These are phyloP conservation scores for Penicillium subrubescens DNA, from an alignment of 495 filamentous ascomycete species.

Conservation along the genomic window DNA sequence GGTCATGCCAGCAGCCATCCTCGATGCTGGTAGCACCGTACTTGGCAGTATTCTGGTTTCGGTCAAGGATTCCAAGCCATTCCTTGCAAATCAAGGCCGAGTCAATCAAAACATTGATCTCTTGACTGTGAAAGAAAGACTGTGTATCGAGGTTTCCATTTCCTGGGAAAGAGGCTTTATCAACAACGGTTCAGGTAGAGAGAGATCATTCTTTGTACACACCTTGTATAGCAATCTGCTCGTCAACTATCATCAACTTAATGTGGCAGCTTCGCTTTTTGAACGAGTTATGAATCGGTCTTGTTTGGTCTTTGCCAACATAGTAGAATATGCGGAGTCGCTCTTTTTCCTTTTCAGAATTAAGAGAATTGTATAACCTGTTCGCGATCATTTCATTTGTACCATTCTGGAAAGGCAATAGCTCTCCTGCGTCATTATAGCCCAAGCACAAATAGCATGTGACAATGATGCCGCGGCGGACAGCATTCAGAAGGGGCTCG, in stretches of 20 bases:
- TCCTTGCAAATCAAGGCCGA: conserved; percentile 56
- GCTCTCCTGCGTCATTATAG: conserved; percentile 77
- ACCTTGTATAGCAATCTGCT: conserved; percentile 62
- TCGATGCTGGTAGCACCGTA: conserved; percentile 59
- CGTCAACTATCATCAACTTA: conserved; percentile 76
- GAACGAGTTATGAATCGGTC: conserved; percentile 61
- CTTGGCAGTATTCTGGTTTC: conserved; percentile 70
- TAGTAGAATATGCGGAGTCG: conserved; percentile 65
- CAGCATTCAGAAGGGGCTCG: conserved; percentile 61
- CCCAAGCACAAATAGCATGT: conserved; percentile 72
- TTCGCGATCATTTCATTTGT: conserved; percentile 72
- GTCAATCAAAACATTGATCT: conserved; percentile 75
- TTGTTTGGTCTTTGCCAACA: conserved; percentile 69
- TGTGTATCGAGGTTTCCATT: conserved; percentile 85
- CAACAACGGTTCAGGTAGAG: not conserved
- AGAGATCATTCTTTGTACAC: not conserved
- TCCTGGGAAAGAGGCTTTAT: conserved; percentile 34
- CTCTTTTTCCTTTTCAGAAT: conserved; percentile 42
- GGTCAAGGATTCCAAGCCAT: conserved; percentile 63
- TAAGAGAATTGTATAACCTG: conserved; percentile 55
- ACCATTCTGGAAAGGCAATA: conserved; percentile 73
- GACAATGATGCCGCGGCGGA: conserved; percentile 65
- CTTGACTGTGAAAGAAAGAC: conserved; percentile 74
- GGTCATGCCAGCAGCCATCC: conserved; percentile 59
- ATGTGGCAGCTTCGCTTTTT: conserved; percentile 71